Evolutionary conservation across 768 basidiomycete genomes (phyloP).

Genomic region (Antrodiella citrinella): DNA sequence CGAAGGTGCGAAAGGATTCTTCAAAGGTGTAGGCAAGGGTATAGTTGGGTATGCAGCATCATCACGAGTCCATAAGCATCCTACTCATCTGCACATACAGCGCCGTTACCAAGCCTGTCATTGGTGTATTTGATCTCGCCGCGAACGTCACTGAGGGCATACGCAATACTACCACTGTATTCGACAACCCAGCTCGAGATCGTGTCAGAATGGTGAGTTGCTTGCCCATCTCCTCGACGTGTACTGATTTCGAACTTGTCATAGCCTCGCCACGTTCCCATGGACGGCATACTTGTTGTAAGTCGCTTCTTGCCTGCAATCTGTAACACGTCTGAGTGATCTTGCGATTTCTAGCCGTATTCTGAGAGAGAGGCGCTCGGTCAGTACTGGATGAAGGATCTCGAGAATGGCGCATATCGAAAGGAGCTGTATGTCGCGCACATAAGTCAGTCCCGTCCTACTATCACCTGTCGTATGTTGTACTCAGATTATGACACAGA

Average conservation of each 20-base stretch:
- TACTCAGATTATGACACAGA: slow-evolving; percentile 33
- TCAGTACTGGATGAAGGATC: slow-evolving; percentile 94
- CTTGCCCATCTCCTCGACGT: not conserved
- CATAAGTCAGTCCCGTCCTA: slow-evolving; percentile 48
- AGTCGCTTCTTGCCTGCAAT: slow-evolving; percentile 25
- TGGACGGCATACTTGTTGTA: slow-evolving; percentile 84
- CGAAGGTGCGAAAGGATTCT: slow-evolving; percentile 92
- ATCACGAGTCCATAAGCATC: not conserved
- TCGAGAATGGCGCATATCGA: slow-evolving; percentile 83
- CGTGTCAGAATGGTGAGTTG: slow-evolving; percentile 69
- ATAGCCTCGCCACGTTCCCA: slow-evolving; percentile 77
- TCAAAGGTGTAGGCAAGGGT: slow-evolving; percentile 96
- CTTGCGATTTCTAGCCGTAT: slow-evolving; percentile 76
- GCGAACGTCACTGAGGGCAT: slow-evolving; percentile 96
- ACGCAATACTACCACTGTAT: slow-evolving; percentile 96
- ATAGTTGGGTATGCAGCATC: slow-evolving; percentile 67
- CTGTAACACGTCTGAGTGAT: too few species aligned
- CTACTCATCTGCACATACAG: slow-evolving; percentile 30
- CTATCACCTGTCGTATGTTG: not conserved
- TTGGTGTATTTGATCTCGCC: slow-evolving; percentile 93
- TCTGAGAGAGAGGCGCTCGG: slow-evolving; percentile 85
- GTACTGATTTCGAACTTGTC: not conserved
- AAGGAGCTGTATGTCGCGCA: slow-evolving; percentile 87
- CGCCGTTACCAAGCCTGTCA: slow-evolving; percentile 91
- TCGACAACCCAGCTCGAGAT: slow-evolving; percentile 86